These are phyloP conservation scores for Sordariomycetes sp. DNA, from an alignment of 2,329 filamentous ascomycete genomes.

Conservation along the genomic window DNA sequence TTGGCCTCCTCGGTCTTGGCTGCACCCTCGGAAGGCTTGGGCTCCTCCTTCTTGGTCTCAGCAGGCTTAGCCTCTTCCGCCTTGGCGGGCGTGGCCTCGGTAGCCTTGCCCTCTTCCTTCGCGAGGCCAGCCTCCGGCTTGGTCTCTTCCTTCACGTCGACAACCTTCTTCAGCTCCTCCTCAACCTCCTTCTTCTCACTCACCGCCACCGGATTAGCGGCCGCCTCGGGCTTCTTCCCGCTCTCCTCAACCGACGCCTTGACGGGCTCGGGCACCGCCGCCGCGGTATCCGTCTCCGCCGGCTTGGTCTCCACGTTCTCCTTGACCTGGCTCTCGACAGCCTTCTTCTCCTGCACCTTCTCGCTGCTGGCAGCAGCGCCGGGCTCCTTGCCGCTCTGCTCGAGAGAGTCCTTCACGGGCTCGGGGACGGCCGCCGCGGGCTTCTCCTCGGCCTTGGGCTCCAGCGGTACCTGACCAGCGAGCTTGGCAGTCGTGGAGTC, in stretches of 20 bases:
- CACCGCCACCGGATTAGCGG: background rate
- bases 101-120: conserved; percentile 41
- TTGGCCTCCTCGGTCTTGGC: conserved; percentile 6
- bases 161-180: conserved; percentile 27
- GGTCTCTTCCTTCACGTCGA: conserved; percentile 50
- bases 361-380: conserved; percentile 35
- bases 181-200: conserved; percentile 5
- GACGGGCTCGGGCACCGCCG: conserved; percentile 7
- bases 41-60: conserved; percentile 42
- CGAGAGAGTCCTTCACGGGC: background rate
- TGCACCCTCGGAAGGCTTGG: conserved; percentile 5
- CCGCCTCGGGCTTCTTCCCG: conserved; percentile 36
- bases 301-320: conserved; percentile 21
- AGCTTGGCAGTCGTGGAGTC: conserved; percentile 50
- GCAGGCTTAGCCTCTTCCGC: conserved; percentile 65
- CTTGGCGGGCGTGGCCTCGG: conserved; percentile 50
- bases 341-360: conserved; percentile 57
- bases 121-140: conserved; percentile 43
- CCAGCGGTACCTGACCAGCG: conserved; percentile 57
- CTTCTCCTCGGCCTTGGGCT: conserved; percentile 23
- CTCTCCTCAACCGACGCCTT: conserved; percentile 31
- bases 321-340: conserved; percentile 42
- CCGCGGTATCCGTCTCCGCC: background rate
- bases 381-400: background rate
- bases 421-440: background rate